Evolutionary conservation across 2,329 filamentous ascomycete genomes (phyloP).

Genomic region (Bimuria novae-zelandiae): DNA sequence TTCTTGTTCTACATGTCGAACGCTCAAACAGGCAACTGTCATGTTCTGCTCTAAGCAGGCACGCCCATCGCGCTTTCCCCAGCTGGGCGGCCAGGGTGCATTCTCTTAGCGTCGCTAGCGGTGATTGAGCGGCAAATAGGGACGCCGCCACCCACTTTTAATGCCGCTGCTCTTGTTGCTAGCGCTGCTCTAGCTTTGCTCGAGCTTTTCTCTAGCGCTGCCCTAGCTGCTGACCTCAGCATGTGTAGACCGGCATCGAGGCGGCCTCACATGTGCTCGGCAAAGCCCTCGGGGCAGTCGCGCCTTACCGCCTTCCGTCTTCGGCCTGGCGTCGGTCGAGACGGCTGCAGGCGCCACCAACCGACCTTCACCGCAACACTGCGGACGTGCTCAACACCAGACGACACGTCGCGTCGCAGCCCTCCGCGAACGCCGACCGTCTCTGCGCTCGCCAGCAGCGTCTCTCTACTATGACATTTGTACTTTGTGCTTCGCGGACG

Average conservation of each 20-base stretch:
- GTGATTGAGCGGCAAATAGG: neutral
- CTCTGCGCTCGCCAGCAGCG: conserved; percentile 5
- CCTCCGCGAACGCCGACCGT: neutral
- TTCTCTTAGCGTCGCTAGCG: neutral
- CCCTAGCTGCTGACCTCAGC: conserved; percentile 14
- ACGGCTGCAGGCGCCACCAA: conserved; percentile 24
- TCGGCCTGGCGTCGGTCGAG: conserved; percentile 14
- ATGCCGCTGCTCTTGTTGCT: neutral
- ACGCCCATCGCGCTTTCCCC: conserved; percentile 11
- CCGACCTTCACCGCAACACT: conserved; percentile 24
- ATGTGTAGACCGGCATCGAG: neutral
- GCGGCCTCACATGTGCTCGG: conserved; percentile 3
- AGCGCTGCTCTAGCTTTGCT: conserved; percentile 1
- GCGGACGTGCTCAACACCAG: conserved; percentile 9
- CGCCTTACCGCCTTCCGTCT: conserved; percentile 24
- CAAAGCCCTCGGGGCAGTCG: neutral
- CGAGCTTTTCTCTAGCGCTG: neutral
- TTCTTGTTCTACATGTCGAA: neutral
- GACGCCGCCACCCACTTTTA: neutral
- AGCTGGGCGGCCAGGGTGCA: conserved; percentile 6
- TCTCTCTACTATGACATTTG: neutral
- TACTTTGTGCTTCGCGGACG: conserved; percentile 11
- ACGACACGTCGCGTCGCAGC: neutral
- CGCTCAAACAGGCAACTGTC: conserved; percentile 18
- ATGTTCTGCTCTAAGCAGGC: conserved; percentile 11